Percentiles rank a stretch among this genome's conserved stretches.
phyloP scores from a whole-genome alignment of 495 filamentous ascomycete species.

The Acidiella bohemica region DNA sequence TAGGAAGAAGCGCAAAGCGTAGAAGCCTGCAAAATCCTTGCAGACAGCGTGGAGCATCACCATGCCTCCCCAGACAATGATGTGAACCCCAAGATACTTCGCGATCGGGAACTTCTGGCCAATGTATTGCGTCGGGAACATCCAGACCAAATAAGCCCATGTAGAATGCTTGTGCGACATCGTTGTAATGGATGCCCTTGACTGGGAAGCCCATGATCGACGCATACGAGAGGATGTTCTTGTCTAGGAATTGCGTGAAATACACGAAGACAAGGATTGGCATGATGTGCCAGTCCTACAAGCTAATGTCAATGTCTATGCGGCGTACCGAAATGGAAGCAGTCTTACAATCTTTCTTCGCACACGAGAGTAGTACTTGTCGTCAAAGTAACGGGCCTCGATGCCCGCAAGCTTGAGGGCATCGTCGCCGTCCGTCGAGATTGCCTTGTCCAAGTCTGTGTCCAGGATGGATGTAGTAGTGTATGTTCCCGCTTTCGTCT shows the following conservation, averaged over 20 bases:
- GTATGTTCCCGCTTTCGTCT: no score
- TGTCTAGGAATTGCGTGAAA: constrained; percentile 24
- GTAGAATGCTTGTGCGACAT: constrained; percentile 16
- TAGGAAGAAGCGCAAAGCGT: constrained; percentile 14
- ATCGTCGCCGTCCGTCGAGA: constrained; percentile 6
- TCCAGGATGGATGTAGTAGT: no score
- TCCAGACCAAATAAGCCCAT: constrained; percentile 12
- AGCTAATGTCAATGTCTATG: no score
- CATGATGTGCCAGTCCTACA: constrained; percentile 8
- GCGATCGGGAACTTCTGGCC: constrained; percentile 15
- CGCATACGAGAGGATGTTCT: constrained; percentile 22
- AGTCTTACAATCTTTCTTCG: constrained; percentile 3
- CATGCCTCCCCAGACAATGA: constrained; percentile 19
- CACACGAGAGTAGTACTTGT: background rate
- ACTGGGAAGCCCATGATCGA: constrained; percentile 19
- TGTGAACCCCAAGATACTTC: constrained; percentile 16
- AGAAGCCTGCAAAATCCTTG: constrained; percentile 15
- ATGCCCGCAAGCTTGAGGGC: constrained; percentile 1
- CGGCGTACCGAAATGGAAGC: background rate
- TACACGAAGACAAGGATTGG: constrained; percentile 18
- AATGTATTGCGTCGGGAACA: constrained; percentile 16
- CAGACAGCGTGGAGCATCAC: constrained; percentile 16
- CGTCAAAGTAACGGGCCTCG: constrained; percentile 2
- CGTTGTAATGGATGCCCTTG: constrained; percentile 13
- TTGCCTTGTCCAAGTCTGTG: no score